These are phyloP conservation scores for Exutisphaerella laricina DNA, from an alignment of 2,329 filamentous ascomycete species.

Conservation along the genomic window DNA sequence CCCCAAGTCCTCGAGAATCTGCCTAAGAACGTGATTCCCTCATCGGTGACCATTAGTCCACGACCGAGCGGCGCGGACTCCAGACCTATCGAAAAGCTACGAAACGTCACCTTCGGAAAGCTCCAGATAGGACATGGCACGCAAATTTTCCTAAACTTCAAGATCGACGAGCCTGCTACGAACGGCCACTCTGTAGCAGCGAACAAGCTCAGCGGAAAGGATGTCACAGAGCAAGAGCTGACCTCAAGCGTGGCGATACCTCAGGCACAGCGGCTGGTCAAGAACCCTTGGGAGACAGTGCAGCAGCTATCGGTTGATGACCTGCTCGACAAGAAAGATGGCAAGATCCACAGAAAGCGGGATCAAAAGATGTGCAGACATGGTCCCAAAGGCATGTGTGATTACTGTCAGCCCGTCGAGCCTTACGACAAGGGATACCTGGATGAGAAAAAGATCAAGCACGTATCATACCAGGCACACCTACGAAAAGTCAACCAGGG, in stretches of 20 bases:
- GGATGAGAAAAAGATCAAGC: conserved; percentile 96
- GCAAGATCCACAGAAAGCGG: conserved; percentile 73
- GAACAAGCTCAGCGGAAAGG: conserved; percentile 72
- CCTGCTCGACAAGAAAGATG: conserved; percentile 75
- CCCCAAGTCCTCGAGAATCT: conserved; percentile 54
- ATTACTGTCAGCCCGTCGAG: conserved; percentile 96
- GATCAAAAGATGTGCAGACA: conserved; percentile 90
- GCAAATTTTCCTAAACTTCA: conserved; percentile 80
- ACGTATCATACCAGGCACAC: conserved; percentile 91
- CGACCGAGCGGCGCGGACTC: conserved; percentile 56
- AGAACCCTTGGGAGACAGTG: conserved; percentile 90
- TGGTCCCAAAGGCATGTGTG: conserved; percentile 96
- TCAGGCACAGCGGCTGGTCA: conserved; percentile 58
- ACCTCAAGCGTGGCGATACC: conserved; percentile 55
- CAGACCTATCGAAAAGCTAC: conserved; percentile 47
- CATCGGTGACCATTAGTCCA: conserved; percentile 55
- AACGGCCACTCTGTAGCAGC: conserved; percentile 47
- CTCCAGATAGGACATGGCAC: conserved; percentile 71
- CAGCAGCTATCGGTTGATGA: conserved; percentile 85
- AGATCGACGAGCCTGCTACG: conserved; percentile 47
- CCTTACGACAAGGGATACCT: conserved; percentile 88
- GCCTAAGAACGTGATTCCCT: conserved; percentile 50
- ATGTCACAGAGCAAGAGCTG: conserved; percentile 64
- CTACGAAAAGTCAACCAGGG: conserved; percentile 91
- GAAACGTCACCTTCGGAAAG: conserved; percentile 51